These are phyloP conservation scores for Apiospora rasikravindrae DNA, from an alignment of 2,329 filamentous ascomycete species.

Conservation along the genomic window DNA sequence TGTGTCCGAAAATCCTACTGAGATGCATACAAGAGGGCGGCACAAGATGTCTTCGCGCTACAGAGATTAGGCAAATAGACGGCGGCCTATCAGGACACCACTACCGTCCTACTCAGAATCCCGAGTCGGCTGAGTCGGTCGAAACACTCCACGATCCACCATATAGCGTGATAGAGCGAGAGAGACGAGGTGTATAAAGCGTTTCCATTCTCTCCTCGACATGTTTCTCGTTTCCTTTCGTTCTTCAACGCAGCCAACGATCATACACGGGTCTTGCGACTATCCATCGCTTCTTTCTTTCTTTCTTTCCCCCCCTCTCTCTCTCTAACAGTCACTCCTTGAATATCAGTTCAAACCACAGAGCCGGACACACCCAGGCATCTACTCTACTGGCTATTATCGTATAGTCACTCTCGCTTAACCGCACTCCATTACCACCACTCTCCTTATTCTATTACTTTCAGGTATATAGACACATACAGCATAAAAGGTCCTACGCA, in stretches of 20 bases:
- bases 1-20: background rate
- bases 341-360: slow-evolving; percentile 5
- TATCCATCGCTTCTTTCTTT: background rate
- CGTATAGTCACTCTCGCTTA: slow-evolving; percentile 1
- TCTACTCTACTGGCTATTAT: slow-evolving; percentile 5
- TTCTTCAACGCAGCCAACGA: background rate
- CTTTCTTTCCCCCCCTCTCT: background rate
- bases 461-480: background rate
- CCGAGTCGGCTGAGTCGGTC: background rate
- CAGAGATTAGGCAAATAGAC: background rate
- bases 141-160: background rate
- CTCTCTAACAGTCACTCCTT: background rate
- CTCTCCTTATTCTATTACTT: slow-evolving; percentile 1
- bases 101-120: background rate
- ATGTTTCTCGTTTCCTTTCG: background rate
- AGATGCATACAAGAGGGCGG: background rate
- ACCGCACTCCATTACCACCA: background rate
- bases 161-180: background rate
- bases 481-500: background rate
- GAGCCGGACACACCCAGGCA: slow-evolving; percentile 11
- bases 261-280: slow-evolving; percentile 8
- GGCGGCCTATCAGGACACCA: background rate
- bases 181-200: background rate
- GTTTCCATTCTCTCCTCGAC: background rate
- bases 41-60: background rate